Evolutionary conservation across 805 yeast genomes (phyloP).

Genomic region (Candida ponderosae): DNA sequence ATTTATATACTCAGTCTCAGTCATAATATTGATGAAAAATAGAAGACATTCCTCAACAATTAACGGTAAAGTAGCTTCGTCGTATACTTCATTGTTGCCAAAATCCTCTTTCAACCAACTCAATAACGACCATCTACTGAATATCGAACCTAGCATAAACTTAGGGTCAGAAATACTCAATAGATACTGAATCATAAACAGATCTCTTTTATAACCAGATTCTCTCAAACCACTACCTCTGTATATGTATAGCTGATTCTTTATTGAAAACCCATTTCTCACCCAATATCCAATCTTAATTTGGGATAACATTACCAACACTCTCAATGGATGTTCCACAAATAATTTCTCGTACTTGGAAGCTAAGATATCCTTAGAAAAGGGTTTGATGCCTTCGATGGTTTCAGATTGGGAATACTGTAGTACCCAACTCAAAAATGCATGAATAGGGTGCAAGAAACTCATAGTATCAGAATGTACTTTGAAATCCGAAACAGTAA

Average conservation of each 20-base stretch:
- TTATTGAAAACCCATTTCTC: slow-evolving; percentile 78
- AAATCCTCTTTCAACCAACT: slow-evolving; percentile 43
- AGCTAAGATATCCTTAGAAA: slow-evolving; percentile 13
- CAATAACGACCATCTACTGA: slow-evolving; percentile 63
- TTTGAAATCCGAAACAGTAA: slow-evolving; percentile 28
- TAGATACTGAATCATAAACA: slow-evolving; percentile 58
- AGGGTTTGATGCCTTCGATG: slow-evolving; percentile 6
- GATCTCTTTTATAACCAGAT: slow-evolving; percentile 71
- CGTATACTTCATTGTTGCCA: slow-evolving; percentile 34
- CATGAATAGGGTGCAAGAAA: slow-evolving; percentile 74
- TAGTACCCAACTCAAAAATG: slow-evolving; percentile 63
- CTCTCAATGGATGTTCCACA: slow-evolving; percentile 71
- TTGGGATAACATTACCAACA: slow-evolving; percentile 72
- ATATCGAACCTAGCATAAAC: slow-evolving; percentile 44
- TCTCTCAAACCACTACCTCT: slow-evolving; percentile 74
- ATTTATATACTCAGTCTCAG: slow-evolving; percentile 56
- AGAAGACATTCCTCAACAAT: slow-evolving; percentile 77
- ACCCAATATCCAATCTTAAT: slow-evolving; percentile 91
- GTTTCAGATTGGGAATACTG: slow-evolving; percentile 33
- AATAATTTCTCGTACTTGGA: slow-evolving; percentile 18
- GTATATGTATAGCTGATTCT: slow-evolving; percentile 74
- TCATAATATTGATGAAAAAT: slow-evolving; percentile 56
- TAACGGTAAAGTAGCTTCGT: slow-evolving; percentile 36
- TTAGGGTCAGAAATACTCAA: slow-evolving; percentile 51
- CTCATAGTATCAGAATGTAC: slow-evolving; percentile 47